Evolutionary conservation across 2,329 filamentous ascomycete species (phyloP).

Genomic region (Exophiala aquamarina): DNA sequence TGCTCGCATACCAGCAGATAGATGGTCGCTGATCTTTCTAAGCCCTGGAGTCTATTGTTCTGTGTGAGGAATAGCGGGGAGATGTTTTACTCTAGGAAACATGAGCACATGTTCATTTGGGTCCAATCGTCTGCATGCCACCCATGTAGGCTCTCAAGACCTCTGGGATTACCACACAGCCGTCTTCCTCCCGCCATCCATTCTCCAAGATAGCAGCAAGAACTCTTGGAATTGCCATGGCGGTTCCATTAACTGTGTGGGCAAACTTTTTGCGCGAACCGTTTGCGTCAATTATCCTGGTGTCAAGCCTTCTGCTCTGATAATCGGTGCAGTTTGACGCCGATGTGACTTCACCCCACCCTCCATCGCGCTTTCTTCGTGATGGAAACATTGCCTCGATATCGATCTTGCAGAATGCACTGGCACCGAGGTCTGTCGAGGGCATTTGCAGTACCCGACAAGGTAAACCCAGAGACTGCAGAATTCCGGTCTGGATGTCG

Average conservation of each 20-base stretch:
- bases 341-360: slow-evolving; percentile 92
- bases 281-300: slow-evolving; percentile 59
- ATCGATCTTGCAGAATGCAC: slow-evolving; percentile 81
- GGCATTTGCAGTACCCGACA: slow-evolving; percentile 95
- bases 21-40: no score
- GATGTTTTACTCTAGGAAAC: background rate
- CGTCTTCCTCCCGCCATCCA: slow-evolving; percentile 70
- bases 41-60: no score
- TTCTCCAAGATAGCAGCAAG: slow-evolving; percentile 88
- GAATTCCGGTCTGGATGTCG: slow-evolving; percentile 79
- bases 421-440: slow-evolving; percentile 80
- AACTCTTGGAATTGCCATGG: slow-evolving; percentile 84
- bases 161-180: slow-evolving; percentile 72
- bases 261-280: slow-evolving; percentile 68
- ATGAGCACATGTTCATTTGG: slow-evolving; percentile 10
- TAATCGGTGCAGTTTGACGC: slow-evolving; percentile 94
- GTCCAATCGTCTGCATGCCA: slow-evolving; percentile 64
- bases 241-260: slow-evolving; percentile 91
- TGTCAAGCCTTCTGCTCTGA: slow-evolving; percentile 79
- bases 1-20: no score
- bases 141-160: slow-evolving; percentile 84
- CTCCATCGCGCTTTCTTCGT: slow-evolving; percentile 60
- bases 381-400: slow-evolving; percentile 95
- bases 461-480: slow-evolving; percentile 73
- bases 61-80: no score